Evolutionary conservation across 495 filamentous ascomycete species (phyloP).

Genomic region (Aspergillus campestris): DNA sequence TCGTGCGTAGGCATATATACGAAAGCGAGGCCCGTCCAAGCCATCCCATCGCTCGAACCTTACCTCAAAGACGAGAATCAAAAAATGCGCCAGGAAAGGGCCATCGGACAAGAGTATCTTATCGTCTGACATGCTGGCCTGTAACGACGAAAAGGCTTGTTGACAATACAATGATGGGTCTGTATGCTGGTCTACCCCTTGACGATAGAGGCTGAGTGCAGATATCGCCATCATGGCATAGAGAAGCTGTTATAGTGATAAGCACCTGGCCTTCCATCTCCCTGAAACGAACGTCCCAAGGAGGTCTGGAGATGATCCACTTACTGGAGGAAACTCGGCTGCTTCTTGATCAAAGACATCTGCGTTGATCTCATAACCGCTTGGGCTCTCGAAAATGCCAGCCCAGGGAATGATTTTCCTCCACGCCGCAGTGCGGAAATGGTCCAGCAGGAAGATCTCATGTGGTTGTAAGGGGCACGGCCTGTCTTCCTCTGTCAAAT

Average conservation of each 20-base stretch:
- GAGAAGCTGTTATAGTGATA: conserved; percentile 35
- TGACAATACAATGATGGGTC: conserved; percentile 50
- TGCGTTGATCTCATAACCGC: conserved; percentile 22
- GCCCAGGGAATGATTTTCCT: conserved; percentile 24
- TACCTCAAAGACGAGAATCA: conserved; percentile 54
- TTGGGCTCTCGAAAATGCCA: not conserved
- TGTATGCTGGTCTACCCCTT: conserved; percentile 34
- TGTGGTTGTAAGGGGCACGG: not conserved
- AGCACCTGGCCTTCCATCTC: conserved; percentile 5
- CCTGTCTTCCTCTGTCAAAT: conserved; percentile 1
- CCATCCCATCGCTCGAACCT: conserved; percentile 2
- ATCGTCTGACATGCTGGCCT: conserved; percentile 34
- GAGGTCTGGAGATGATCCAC: conserved; percentile 6
- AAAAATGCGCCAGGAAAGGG: conserved; percentile 49
- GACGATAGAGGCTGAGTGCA: conserved; percentile 46
- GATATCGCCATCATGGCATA: conserved; percentile 55
- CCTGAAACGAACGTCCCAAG: not conserved
- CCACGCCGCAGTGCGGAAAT: conserved; percentile 39
- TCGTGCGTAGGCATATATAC: too few relatives aligned
- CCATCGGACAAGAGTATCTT: conserved; percentile 49
- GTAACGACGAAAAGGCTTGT: conserved; percentile 42
- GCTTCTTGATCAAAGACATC: conserved; percentile 44
- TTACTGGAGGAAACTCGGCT: conserved; percentile 43
- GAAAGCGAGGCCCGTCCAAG: too few relatives aligned
- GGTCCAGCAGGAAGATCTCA: conserved; percentile 26